Evolutionary conservation across 202 grass and related monocot genomes (phyloP).

Genomic region (Cymbopogon flexuosus): DNA sequence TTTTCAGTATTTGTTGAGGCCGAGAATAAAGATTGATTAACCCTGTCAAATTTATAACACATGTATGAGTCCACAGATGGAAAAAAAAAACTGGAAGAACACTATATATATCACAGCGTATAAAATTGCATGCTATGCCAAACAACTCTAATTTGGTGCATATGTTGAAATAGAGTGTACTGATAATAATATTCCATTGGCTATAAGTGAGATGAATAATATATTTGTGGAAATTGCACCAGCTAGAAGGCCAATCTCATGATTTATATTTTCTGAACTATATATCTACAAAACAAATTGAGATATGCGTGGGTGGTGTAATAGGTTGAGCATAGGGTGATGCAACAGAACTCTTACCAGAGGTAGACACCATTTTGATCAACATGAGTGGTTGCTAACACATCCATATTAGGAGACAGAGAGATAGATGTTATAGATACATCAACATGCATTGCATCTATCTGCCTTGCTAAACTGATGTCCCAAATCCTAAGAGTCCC

Average conservation of each 20-base stretch:
- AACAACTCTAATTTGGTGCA: not conserved
- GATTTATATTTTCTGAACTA: not conserved
- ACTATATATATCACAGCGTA: no score
- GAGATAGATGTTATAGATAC: conserved; percentile 72
- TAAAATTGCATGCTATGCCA: not conserved
- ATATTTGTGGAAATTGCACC: not conserved
- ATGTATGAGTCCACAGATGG: conserved; percentile 1
- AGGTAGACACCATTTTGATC: conserved; percentile 98
- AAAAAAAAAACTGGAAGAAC: conserved; percentile 18
- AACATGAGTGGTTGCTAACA: conserved; percentile 90
- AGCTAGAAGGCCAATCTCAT: not conserved
- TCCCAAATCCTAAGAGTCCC: conserved; percentile 96
- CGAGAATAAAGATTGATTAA: conserved; percentile 90
- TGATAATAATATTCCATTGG: not conserved
- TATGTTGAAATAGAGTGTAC: not conserved
- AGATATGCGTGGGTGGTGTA: not conserved
- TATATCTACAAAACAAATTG: not conserved
- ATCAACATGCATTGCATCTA: conserved; percentile 91
- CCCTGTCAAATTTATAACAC: conserved; percentile 47
- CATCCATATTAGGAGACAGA: conserved; percentile 88
- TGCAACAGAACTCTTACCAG: conserved; percentile 53
- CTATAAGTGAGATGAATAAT: conserved; percentile 11
- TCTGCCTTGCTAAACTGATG: conserved; percentile 86
- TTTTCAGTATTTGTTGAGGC: conserved; percentile 51
- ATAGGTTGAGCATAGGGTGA: conserved; percentile 9